These are phyloP conservation scores for Clarkia xantiana DNA, from an alignment of 345 rosid species.

Conservation along the genomic window DNA sequence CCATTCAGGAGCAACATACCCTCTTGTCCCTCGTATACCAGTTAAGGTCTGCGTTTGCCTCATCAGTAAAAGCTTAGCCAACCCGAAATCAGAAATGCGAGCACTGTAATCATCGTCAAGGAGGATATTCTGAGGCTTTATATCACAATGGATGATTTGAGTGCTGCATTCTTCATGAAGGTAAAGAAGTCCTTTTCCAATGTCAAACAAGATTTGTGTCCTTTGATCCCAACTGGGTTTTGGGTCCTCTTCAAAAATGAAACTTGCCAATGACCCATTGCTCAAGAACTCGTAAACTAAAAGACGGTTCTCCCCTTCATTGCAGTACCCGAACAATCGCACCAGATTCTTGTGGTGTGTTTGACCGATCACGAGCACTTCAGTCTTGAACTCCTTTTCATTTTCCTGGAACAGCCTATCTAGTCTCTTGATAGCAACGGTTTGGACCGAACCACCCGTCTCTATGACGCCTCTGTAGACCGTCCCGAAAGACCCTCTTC, in stretches of 20 bases:
- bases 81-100: constrained; percentile 37
- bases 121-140: constrained; percentile 46
- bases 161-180: constrained; percentile 46
- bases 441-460: neutral
- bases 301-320: constrained; percentile 5
- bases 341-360: constrained; percentile 12
- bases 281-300: constrained; percentile 6
- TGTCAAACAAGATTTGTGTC: constrained; percentile 25
- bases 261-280: neutral
- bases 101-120: constrained; percentile 28
- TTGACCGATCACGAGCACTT: constrained; percentile 9
- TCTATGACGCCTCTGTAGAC: constrained; percentile 2
- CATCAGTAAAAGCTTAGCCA: constrained; percentile 36
- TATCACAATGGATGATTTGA: constrained; percentile 45
- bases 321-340: constrained; percentile 6
- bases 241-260: constrained; percentile 1
- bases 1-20: constrained; percentile 51
- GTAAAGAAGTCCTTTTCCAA: constrained; percentile 38
- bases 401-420: constrained; percentile 1
- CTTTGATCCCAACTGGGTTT: constrained; percentile 32
- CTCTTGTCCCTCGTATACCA: constrained; percentile 39
- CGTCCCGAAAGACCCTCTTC: constrained; percentile 11
- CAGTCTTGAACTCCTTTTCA: constrained; percentile 8
- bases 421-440: constrained; percentile 4
- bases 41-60: constrained; percentile 38